Conservation (phyloP, 768 basidiomycete species). For the Xerocomellus intermedius region DNA sequence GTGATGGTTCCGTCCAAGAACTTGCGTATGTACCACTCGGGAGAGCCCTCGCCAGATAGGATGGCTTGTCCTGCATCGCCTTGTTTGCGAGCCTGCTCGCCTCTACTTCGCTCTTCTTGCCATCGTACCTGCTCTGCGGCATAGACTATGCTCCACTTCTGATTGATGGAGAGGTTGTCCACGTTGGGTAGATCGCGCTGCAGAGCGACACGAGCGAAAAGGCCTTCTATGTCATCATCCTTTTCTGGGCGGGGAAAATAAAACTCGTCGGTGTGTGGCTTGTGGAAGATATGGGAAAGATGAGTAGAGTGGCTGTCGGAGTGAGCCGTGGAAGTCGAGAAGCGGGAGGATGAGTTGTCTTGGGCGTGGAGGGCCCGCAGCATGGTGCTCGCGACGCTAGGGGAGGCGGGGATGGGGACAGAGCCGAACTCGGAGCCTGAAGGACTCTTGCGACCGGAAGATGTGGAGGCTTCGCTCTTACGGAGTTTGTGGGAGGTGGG, state of each 20-base stretch:
- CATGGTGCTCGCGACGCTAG: slow-evolving; percentile 33
- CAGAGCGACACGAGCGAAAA: slow-evolving; percentile 77
- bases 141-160: slow-evolving; percentile 91
- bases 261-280: slow-evolving; percentile 58
- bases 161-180: slow-evolving; percentile 63
- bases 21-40: slow-evolving; percentile 92
- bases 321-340: slow-evolving; percentile 41
- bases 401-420: slow-evolving; percentile 34
- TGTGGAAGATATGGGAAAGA: slow-evolving; percentile 54
- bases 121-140: slow-evolving; percentile 79
- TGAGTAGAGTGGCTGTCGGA: slow-evolving; percentile 47
- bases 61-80: slow-evolving; percentile 55
- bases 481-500: slow-evolving; percentile 35
- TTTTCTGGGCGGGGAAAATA: slow-evolving; percentile 72
- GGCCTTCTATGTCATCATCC: slow-evolving; percentile 72
- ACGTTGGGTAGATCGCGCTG: slow-evolving; percentile 65
- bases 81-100: slow-evolving; percentile 60
- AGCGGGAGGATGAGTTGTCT: slow-evolving; percentile 59
- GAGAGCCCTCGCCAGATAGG: slow-evolving; percentile 62
- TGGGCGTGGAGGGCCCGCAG: slow-evolving; percentile 55
- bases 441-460: slow-evolving; percentile 50
- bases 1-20: slow-evolving; percentile 87
- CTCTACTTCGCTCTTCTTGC: slow-evolving; percentile 66
- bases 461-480: slow-evolving; percentile 57
- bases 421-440: slow-evolving; percentile 54